These are phyloP conservation scores for Trichoderma endophyticum DNA, from an alignment of 2,329 filamentous ascomycete genomes.

Conservation along the genomic window DNA sequence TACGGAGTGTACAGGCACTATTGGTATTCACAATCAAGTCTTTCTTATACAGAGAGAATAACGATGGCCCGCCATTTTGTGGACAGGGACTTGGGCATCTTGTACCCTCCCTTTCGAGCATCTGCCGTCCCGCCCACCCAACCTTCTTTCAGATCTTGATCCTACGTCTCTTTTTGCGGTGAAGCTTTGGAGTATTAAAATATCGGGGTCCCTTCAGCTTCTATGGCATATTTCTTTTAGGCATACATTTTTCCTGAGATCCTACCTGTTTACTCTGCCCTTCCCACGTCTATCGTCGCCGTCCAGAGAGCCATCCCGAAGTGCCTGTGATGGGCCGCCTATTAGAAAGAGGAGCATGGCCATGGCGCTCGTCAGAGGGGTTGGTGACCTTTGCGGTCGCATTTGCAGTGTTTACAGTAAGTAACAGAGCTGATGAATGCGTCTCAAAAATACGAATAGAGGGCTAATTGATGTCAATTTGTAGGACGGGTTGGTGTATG, in stretches of 20 bases:
- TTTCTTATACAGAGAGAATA: neutral
- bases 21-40: neutral
- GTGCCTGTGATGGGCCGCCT: neutral
- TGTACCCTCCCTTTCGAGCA: neutral
- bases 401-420: conserved; percentile 15
- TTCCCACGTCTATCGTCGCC: neutral
- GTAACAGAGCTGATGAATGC: neutral
- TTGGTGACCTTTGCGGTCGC: conserved; percentile 14
- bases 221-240: too few species aligned
- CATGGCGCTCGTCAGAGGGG: conserved; percentile 12
- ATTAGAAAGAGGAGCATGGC: neutral
- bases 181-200: neutral
- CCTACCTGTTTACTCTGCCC: neutral
- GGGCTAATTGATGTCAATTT: neutral
- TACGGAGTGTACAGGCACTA: neutral
- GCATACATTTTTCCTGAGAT: neutral
- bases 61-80: neutral
- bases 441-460: neutral
- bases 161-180: neutral
- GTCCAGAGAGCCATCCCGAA: neutral
- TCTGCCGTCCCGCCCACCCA: neutral
- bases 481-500: conserved; percentile 15
- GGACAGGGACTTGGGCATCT: neutral
- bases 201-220: neutral
- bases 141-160: neutral